These are phyloP conservation scores for Rhododendron ovatum DNA, from an alignment of 148 eudicot genomes.

Conservation along the genomic window DNA sequence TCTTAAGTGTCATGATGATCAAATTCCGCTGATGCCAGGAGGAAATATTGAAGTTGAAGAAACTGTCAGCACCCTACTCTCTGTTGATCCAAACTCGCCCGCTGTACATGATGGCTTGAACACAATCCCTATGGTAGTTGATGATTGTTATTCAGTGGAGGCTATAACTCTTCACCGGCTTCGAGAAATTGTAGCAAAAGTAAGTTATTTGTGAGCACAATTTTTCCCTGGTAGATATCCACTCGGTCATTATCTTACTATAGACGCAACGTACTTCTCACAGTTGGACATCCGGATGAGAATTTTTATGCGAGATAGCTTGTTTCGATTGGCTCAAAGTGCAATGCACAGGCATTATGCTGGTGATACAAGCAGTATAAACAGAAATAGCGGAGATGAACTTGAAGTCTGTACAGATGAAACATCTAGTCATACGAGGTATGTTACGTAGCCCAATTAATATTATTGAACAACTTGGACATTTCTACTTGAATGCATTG, in stretches of 20 bases:
- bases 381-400: constrained; percentile 24
- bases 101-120: constrained; percentile 34
- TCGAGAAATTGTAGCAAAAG: constrained; percentile 53
- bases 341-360: constrained; percentile 56
- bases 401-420: constrained; percentile 27
- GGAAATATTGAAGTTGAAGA: constrained; percentile 37
- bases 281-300: constrained; percentile 67
- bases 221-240: neutral
- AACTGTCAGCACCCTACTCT: constrained; percentile 19
- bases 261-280: neutral
- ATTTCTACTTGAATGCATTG: neutral
- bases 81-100: constrained; percentile 40
- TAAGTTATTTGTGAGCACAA: constrained; percentile 23
- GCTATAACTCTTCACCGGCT: constrained; percentile 58
- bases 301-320: constrained; percentile 73
- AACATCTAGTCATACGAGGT: constrained; percentile 47
- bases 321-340: constrained; percentile 72
- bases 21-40: constrained; percentile 26
- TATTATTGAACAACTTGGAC: neutral
- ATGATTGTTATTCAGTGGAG: constrained; percentile 42
- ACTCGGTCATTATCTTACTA: neutral
- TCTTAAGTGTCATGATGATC: constrained; percentile 21
- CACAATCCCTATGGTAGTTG: constrained; percentile 24
- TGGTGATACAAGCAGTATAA: constrained; percentile 39
- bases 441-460: constrained; percentile 15